Evolutionary conservation across 345 rosid genomes (phyloP).

Genomic region (Aegle marmelos): DNA sequence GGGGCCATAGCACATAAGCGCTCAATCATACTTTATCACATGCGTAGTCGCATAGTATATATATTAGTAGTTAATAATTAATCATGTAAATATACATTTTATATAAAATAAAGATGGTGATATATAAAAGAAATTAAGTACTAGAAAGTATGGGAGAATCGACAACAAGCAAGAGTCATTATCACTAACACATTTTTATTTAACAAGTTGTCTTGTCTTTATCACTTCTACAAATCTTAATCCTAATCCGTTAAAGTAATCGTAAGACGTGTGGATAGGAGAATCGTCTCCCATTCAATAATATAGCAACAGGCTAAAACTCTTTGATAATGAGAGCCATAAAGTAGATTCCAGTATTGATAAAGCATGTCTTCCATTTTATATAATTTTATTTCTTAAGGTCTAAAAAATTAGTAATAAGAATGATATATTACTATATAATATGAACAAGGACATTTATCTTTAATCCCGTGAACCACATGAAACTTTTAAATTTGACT

Average conservation of each 20-base stretch:
- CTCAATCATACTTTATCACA: no score
- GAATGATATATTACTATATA: background rate
- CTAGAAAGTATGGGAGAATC: background rate
- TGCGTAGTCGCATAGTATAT: no score
- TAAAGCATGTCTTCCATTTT: conserved; percentile 1
- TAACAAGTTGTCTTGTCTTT: background rate
- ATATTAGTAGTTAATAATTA: no score
- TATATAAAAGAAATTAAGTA: background rate
- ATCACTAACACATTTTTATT: background rate
- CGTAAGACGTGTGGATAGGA: conserved; percentile 7
- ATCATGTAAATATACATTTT: no score
- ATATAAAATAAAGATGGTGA: background rate
- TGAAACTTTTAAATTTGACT: background rate
- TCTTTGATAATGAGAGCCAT: conserved; percentile 5
- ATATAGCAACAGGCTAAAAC: background rate
- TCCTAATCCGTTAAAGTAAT: background rate
- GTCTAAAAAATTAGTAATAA: background rate
- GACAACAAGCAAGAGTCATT: background rate
- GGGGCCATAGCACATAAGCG: no score
- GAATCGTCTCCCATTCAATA: background rate
- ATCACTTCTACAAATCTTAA: background rate
- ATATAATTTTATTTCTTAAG: background rate
- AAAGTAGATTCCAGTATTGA: conserved; percentile 24
- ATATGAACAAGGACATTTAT: background rate
- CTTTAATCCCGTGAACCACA: background rate